These are phyloP conservation scores for Dillenia suffruticosa DNA, from an alignment of 164 flowering plant species.

Conservation along the genomic window DNA sequence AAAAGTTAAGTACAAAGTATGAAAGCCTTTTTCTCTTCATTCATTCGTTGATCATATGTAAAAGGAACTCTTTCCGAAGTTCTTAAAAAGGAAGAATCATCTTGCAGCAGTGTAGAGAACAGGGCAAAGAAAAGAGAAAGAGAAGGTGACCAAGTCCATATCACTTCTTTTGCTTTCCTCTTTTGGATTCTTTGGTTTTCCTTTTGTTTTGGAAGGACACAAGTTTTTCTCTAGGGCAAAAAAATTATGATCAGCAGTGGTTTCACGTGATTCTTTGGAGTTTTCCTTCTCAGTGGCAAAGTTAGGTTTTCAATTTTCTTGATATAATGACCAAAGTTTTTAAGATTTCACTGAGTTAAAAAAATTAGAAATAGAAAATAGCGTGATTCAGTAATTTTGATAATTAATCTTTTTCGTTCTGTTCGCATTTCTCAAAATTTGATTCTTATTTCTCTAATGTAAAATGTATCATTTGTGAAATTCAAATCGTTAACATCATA, in stretches of 20 bases:
- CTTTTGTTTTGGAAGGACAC: slow-evolving; percentile 16
- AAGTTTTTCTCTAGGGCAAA: slow-evolving; percentile 23
- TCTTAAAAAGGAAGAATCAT: slow-evolving; percentile 13
- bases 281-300: slow-evolving; percentile 28
- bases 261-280: slow-evolving; percentile 46
- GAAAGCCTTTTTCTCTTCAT: no score
- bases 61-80: slow-evolving; percentile 7
- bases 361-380: not conserved
- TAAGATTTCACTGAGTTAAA: not conserved
- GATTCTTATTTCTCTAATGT: slow-evolving; percentile 4
- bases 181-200: not conserved
- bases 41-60: not conserved
- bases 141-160: slow-evolving; percentile 5
- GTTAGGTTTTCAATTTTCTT: slow-evolving; percentile 24
- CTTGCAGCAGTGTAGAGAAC: slow-evolving; percentile 19
- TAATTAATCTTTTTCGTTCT: not conserved
- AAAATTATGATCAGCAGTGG: slow-evolving; percentile 27
- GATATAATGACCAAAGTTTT: slow-evolving; percentile 23
- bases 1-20: no score
- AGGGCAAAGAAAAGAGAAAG: slow-evolving; percentile 1
- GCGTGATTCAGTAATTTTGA: not conserved
- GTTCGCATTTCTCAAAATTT: slow-evolving; percentile 2
- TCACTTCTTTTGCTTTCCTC: no score
- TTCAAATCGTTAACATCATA: slow-evolving; percentile 1
- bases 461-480: slow-evolving; percentile 14